Evolutionary conservation across 1,284 basidiomycete genomes (phyloP), one percentile per base, ranked within the genome.

Genomic region (Butyriboletus regius): DNA sequence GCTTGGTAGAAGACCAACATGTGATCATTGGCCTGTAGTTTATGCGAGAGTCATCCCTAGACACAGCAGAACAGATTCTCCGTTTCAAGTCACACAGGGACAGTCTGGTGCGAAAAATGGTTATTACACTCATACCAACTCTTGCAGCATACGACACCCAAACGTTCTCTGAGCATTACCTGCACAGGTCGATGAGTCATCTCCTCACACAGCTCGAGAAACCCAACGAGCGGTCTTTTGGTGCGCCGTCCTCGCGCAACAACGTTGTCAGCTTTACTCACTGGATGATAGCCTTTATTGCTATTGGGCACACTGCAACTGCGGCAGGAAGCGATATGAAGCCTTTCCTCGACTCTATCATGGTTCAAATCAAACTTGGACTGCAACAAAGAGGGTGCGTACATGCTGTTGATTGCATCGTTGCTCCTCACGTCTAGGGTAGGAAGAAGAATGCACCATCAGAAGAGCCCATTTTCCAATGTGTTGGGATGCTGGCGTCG

Each of bases 401-500:
- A 28, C 38, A 24, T 35, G 18, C 18, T 41, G 10, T 12, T 35
- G n/a, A 51, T 50, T 54, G n/a, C 42, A 41, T 18, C 36, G 39
- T 52, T 31, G 15, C 2, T 46, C 24, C 56, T 48, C 46, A 62
- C 53, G 49, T 53, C 43, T 14, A 35, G 42, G n/a, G 39, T 62
- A 91, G 91, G 40, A 91, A 88, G 68, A 98, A 95, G 76, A 92
- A 91, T 62, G 89, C 91, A 3, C 88, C 90, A 5, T 85, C 88
- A 14, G 95, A 98, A 70, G 91, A 91, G 55, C 90, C 95, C 0
- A 94, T 98, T 57, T 98, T 99, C 66, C 91, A 98, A 73, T 98
- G 96, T 68, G 82, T 98, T 43, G 92, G 92, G 32, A 94, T 98
- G 90, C 76, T 98, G 45, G 93, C 94, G 1, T 83, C 85, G 0